phyloP scores from a whole-genome alignment of 345 rosid genomes.

The Corymbia maculata region DNA sequence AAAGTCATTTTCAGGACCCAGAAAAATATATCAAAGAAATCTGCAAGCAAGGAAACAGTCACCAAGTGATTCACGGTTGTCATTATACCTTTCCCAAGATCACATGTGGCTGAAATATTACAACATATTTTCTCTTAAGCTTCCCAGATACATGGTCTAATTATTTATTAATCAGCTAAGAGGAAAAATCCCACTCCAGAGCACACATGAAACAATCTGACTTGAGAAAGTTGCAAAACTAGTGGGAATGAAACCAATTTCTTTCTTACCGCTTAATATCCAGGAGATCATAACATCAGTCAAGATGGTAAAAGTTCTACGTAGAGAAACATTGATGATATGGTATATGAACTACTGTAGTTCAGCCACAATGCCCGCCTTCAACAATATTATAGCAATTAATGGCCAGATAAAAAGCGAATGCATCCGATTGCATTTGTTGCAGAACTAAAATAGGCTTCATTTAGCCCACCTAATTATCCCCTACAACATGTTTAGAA shows the following conservation, averaged over 20 bases:
- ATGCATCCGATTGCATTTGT: neutral
- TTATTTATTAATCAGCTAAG: neutral
- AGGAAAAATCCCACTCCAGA: neutral
- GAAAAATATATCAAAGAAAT: neutral
- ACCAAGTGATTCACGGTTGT: neutral
- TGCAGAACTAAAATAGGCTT: neutral
- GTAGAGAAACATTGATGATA: neutral
- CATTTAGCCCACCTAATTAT: neutral
- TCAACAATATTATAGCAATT: neutral
- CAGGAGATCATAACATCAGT: neutral
- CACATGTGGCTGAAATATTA: neutral
- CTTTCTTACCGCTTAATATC: neutral
- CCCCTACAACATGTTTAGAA: neutral
- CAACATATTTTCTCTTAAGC: neutral
- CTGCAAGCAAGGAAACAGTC: neutral
- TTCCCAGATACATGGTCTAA: neutral
- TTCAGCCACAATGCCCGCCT: neutral
- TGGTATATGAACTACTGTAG: neutral
- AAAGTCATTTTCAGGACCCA: neutral
- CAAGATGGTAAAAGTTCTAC: neutral
- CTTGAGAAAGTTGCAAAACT: neutral
- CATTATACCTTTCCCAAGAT: neutral
- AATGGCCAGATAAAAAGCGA: neutral
- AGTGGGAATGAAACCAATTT: neutral
- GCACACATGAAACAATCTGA: too few species aligned